Evolutionary conservation across 805 yeast genomes (phyloP), one percentile per base, ranked within the genome.

Genomic region (Starmerella stigmatis): DNA sequence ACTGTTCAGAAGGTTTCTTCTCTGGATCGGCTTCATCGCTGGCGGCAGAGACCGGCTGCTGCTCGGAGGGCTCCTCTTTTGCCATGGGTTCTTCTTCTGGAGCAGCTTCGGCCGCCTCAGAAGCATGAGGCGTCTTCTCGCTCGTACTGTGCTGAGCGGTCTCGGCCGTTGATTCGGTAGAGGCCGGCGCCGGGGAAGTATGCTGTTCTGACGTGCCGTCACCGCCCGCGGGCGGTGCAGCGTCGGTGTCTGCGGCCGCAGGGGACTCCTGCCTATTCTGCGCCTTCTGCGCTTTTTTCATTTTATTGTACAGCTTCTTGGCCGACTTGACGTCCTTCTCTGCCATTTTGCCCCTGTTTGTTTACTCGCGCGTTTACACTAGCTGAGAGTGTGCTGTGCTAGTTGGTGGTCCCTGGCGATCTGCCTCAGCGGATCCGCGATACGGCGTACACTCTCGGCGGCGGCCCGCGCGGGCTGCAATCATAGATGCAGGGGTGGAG

Each of bases 251-350:
- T 55, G 9, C 48, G 47, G 35, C 54, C 9, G 26, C 26, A 10
- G 43, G 17, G 6, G 25, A 10, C 65, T 67, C 61, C 66, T 64
- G 45, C 57, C 61, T 48, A 62, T 61, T 63, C 61, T 70, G 68
- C 58, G 69, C 72, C 59, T 70, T 74, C 59, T 66, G 69, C 62
- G 70, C 70, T 63, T 75, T 75, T 63, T 75, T 81, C 68, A 81
- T 64, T 56, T 79, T 84, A 48, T 81, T 86, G 53, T 69, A 75
- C 70, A 78, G 74, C 65, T 78, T 80, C 56, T 81, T 73, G 5
- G 89, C 92, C 2, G 80, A 81, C 52, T 79, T 86, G 41, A 83
- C 50, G 26, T 51, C 48, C 17, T 48, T 50, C n/a, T 49, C 45
- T 17, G 48, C 47, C 48, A 43, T 51, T 20, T 11, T 21, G 20